phyloP scores from a whole-genome alignment of 2,329 filamentous ascomycete genomes.

The Calonectria pseudoreteaudii region DNA sequence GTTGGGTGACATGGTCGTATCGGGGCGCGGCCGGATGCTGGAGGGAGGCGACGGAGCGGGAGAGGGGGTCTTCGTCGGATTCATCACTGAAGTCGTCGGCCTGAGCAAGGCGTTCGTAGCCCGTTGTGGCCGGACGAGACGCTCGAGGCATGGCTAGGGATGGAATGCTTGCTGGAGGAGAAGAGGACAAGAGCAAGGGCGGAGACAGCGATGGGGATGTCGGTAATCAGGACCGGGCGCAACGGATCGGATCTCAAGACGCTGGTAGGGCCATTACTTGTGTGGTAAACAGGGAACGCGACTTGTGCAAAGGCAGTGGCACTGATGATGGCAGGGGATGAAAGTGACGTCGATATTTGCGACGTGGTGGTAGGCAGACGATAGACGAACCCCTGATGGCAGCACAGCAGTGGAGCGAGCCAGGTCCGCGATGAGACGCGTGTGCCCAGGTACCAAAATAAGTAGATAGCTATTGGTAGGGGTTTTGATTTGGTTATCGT shows the following conservation, averaged over 20 bases:
- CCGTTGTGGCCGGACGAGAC: slow-evolving; percentile 78
- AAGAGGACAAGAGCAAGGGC: background rate
- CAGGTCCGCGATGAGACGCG: slow-evolving; percentile 19
- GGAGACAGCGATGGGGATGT: background rate
- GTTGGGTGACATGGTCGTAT: slow-evolving; percentile 73
- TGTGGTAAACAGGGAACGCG: background rate
- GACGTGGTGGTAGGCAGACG: slow-evolving; percentile 11
- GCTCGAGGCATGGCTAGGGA: slow-evolving; percentile 68
- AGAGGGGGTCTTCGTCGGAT: slow-evolving; percentile 73
- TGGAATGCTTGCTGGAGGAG: background rate
- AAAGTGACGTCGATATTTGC: slow-evolving; percentile 17
- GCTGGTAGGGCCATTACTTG: slow-evolving; percentile 34
- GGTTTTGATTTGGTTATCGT: background rate
- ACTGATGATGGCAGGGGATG: background rate
- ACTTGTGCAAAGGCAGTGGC: background rate
- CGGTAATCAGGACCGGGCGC: slow-evolving; percentile 6
- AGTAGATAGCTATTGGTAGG: background rate
- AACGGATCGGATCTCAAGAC: slow-evolving; percentile 19
- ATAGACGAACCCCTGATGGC: slow-evolving; percentile 13
- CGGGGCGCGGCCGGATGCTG: slow-evolving; percentile 70
- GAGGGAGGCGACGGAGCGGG: slow-evolving; percentile 65
- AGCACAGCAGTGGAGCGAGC: slow-evolving; percentile 3
- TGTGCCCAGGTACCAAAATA: slow-evolving; percentile 3
- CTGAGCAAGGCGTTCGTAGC: slow-evolving; percentile 87
- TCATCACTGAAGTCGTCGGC: slow-evolving; percentile 81